Evolutionary conservation across 495 filamentous ascomycete genomes (phyloP), one percentile per base, ranked within the genome.

Genomic region (Apodospora peruviana): DNA sequence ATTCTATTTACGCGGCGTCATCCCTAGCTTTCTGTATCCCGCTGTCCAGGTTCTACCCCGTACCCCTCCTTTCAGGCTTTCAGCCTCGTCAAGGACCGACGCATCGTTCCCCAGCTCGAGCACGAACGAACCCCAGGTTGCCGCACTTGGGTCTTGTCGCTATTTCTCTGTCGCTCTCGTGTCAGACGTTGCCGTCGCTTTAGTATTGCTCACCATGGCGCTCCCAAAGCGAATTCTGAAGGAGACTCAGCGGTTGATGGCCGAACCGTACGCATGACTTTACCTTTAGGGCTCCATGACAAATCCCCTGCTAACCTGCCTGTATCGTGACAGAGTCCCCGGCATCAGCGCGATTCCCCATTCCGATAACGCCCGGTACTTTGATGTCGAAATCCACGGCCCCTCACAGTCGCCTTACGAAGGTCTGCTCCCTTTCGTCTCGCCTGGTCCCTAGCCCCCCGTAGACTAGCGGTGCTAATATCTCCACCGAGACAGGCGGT

Each of bases 271-370:
- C 68, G 90, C 64, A 37, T 38, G 44, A 23, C 21, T 37, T 29
- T 38, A 32, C 36, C 39, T 41, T 41, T 21, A 38, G 9, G 16
- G 41, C 17, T 25, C 21, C 20, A 34, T 44, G 27, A 34, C 43
- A 9, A 46, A 35, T 9, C 46, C 35, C 36, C 48, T 21, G 51
- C 52, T 65, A 48, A 60, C 59, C 25, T 48, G 51, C 58, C 18
- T 51, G 11, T 2, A 34, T 41, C 16, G 41, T 47, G 48, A 40
- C 57, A 96, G 91, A 38, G 93, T 97, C 17, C 90, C 90, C 22
- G 93, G 93, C 49, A 99, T 99, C 69, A 95, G 88, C 54, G 93
- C 93, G 21, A 78, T 95, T 49, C 94, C 94, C n/a, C 93, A 97
- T 66, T 91, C 96, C 65, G 93, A 99, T 56, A 99, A 99, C 68